A percentile compares a stretch with the other conserved stretches of the same genome.
These are phyloP conservation scores for Noccaea caerulescens DNA, from an alignment of 345 rosid genomes.

Conservation along the genomic window DNA sequence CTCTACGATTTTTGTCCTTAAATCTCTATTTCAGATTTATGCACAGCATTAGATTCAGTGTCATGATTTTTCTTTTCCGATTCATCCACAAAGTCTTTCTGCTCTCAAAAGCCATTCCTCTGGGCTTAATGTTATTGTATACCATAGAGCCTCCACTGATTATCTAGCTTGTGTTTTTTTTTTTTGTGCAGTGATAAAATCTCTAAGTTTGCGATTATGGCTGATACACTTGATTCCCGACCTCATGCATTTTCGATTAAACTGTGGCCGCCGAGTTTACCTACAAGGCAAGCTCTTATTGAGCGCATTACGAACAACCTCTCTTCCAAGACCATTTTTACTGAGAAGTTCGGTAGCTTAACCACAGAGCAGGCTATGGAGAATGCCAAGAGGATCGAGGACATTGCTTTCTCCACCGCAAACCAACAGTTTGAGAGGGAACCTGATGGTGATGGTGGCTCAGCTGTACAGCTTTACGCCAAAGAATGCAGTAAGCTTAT, in stretches of 20 bases:
- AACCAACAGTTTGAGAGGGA: conserved; percentile 78
- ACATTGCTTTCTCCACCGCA: conserved; percentile 62
- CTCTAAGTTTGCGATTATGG: conserved; percentile 36
- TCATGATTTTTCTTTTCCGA: background rate
- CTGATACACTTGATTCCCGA: conserved; percentile 53
- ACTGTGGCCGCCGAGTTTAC: conserved; percentile 86
- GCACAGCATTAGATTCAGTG: background rate
- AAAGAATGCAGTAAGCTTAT: conserved; percentile 88
- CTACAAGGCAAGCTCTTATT: conserved; percentile 73
- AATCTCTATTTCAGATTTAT: background rate
- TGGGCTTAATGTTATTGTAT: background rate
- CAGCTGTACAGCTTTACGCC: conserved; percentile 95
- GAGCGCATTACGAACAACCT: conserved; percentile 70
- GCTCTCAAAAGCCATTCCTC: conserved; percentile 18
- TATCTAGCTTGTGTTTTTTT: background rate
- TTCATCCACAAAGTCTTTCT: background rate
- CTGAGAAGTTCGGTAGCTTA: conserved; percentile 79
- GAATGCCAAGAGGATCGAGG: conserved; percentile 75
- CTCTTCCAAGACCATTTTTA: conserved; percentile 74
- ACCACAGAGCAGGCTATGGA: conserved; percentile 76
- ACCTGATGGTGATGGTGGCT: conserved; percentile 95
- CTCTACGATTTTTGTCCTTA: background rate
- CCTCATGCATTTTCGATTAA: conserved; percentile 72
- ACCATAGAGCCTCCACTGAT: background rate
- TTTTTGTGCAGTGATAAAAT: conserved; percentile 14